Base-by-base conservation (phyloP, 208 protist species). In the Angomonas deanei region DNA sequence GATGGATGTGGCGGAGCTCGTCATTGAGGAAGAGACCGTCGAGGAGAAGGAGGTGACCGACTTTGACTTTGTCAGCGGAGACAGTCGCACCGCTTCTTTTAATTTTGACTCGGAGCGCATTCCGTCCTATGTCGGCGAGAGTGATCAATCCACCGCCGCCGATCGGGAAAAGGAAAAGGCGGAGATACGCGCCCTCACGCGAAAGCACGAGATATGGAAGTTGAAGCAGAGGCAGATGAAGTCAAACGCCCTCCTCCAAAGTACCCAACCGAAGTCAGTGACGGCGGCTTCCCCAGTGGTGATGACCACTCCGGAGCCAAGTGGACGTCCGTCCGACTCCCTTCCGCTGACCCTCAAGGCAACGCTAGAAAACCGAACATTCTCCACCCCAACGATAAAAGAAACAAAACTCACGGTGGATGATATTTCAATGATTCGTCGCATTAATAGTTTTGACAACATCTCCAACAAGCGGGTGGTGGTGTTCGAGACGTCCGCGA, bases 161-260 rank as follows among this genome's bases (percentile, higher is more conserved):
- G 54, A 60, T 3, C 17, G 36, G 54, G 30, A 60, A 39, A 33
- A 60, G 54, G 54, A 60, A 17, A 33, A 60, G 42, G 72, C 64
- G 6, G 24, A 52, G 13, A 68, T 66, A 0, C 61, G 71, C 0
- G 73, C 84, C 1, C 66, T 91, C 0, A 39, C 78, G 23, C 82
- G 88, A n/a, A 85, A 85, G 49, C 85, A 91, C 33, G 80, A 94
- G 49, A 82, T 94, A 2, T 88, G 84, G 84, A 84, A 86, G 50
- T 65, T 92, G 54, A 71, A 80, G 46, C 82, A 92, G 65, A 70
- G 73, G 5, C 75, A 87, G 27, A 30, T 80, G 13, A 70, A 70
- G 58, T 74, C 74, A 15, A 2, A 49, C 56, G 19, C 42, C 49
- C 0, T 58, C 6, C 4, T 59, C 8, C 11, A 27, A n/a, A n/a